Evolutionary conservation across 2,329 filamentous ascomycete genomes (phyloP), one percentile per base, ranked within the genome.

Genomic region (Talaromyces sp.): DNA sequence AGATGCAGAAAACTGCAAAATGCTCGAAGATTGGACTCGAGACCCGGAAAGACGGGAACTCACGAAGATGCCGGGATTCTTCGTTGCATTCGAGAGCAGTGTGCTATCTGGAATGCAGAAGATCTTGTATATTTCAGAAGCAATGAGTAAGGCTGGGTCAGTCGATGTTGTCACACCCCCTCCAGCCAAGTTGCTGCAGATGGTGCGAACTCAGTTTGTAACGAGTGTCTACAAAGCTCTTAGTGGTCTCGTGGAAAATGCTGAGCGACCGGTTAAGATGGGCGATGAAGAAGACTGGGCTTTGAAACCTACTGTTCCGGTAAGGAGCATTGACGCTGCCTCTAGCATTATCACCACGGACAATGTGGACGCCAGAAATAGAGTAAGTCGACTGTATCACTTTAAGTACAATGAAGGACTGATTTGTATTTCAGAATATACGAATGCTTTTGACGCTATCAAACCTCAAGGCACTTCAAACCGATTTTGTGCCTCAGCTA

Each of bases 161-260:
- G 87, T 84, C 56, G 89, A 92, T 72, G 93, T 99, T 68, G 88
- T 98, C 64, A 86, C 90, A 27, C 90, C 94, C 19, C 96, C 95
- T 5, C 89, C 92, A 41, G 84, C 89, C 8, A 99, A 98, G 76
- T 81, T 97, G 50, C 82, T 98, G 50, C 91, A 96, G 75, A 92
- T 93, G 86, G 92, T 98, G 16, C 87, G 93, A 69, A 90, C 89
- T 69, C 92, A 96, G 73, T 99, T 99, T 73, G 93, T 97, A 16
- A 93, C 90, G 7, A 97, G 93, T 65, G 81, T 99, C 50, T 98
- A 98, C 79, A 96, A 96, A 76, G 92, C 92, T 7, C 81, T 99
- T 43, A 96, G 92, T 71, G 95, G 94, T 24, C 94, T 99, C 88
- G 93, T 99, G 1, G 95, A 98, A 78, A 98, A 97, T 76, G 94